phyloP scores from a whole-genome alignment of 495 filamentous ascomycete genomes.

The Hypoxylon lenormandii region DNA sequence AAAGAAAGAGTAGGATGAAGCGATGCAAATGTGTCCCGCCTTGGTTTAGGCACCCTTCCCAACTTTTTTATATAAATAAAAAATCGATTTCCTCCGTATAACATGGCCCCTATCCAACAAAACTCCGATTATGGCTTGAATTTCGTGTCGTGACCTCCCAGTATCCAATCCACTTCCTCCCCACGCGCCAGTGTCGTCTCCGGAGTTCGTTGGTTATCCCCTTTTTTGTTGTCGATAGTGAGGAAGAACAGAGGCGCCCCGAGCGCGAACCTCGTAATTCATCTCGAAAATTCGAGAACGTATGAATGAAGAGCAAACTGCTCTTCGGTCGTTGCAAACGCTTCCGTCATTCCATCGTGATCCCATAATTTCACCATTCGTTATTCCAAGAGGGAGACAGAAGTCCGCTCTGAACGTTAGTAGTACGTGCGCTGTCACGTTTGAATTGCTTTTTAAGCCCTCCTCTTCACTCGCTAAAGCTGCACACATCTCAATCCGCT shows the following conservation, averaged over 20 bases:
- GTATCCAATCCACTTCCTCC: not conserved
- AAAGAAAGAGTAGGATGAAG: not conserved
- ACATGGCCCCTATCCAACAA: not conserved
- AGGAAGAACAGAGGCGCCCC: not conserved
- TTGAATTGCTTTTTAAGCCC: no score
- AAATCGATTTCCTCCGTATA: slow-evolving; percentile 4
- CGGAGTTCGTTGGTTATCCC: not conserved
- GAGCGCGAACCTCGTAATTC: not conserved
- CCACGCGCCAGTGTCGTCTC: not conserved
- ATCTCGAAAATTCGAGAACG: not conserved
- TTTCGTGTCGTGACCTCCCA: not conserved
- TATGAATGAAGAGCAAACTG: slow-evolving; percentile 1
- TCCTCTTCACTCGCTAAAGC: no score
- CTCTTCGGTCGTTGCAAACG: slow-evolving; percentile 2
- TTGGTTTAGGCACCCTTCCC: not conserved
- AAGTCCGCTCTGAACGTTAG: no score
- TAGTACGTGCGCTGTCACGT: no score
- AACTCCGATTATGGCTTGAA: slow-evolving; percentile 11
- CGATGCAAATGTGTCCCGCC: slow-evolving; percentile 6
- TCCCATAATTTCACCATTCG: slow-evolving; percentile 8
- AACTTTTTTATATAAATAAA: slow-evolving; percentile 1
- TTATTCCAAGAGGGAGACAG: slow-evolving; percentile 5
- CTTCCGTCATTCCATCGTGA: slow-evolving; percentile 30
- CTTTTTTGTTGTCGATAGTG: not conserved
- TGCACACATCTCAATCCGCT: not conserved